Evolutionary conservation across 2,329 filamentous ascomycete genomes (phyloP).

Genomic region (Alternaria sp.): DNA sequence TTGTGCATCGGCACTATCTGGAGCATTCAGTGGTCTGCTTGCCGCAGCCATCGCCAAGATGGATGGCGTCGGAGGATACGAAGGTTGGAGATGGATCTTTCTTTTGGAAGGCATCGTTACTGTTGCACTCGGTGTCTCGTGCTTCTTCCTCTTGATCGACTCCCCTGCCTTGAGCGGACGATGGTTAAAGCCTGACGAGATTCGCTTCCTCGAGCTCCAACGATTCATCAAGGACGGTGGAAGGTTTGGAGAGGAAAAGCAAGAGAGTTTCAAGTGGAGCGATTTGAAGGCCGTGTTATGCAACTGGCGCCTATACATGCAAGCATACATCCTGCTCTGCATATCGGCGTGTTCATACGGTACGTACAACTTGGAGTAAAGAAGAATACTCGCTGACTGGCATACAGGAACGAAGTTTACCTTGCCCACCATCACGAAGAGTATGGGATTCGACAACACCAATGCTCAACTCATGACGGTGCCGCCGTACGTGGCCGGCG

Average conservation of each 20-base stretch:
- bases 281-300: constrained; percentile 36
- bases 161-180: constrained; percentile 27
- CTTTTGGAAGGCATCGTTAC: constrained; percentile 54
- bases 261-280: constrained; percentile 31
- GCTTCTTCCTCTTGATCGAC: constrained; percentile 43
- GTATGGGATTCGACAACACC: constrained; percentile 42
- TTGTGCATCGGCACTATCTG: constrained; percentile 51
- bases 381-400: not conserved
- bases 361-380: constrained; percentile 1
- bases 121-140: constrained; percentile 29
- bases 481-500: constrained; percentile 38
- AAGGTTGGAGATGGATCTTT: constrained; percentile 57
- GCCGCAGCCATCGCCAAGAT: constrained; percentile 51
- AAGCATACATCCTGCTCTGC: constrained; percentile 39
- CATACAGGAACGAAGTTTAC: constrained; percentile 8
- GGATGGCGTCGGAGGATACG: constrained; percentile 52
- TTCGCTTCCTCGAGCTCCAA: constrained; percentile 32
- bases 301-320: constrained; percentile 44
- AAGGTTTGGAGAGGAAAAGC: constrained; percentile 27
- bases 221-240: constrained; percentile 37
- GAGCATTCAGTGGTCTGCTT: constrained; percentile 54
- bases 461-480: constrained; percentile 43
- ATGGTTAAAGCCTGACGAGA: constrained; percentile 37
- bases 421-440: constrained; percentile 38
- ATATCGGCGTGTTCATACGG: constrained; percentile 40